Base-by-base conservation (phyloP, 148 eudicot species). In the Polygonum maritimum region DNA sequence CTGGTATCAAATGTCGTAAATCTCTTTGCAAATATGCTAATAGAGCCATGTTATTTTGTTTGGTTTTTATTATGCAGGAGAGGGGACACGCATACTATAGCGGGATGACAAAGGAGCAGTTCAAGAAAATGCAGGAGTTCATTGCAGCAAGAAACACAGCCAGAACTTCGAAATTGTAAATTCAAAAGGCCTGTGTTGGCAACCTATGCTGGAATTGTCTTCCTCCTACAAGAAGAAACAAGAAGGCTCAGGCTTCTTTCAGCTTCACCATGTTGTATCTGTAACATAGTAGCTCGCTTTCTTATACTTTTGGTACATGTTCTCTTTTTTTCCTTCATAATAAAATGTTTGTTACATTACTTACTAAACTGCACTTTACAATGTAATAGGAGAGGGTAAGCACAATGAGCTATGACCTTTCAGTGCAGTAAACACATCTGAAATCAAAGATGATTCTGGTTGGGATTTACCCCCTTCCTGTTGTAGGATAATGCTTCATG, bases 91-190 rank as follows among this genome's bases (percentile, higher is more conserved):
- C 65, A 40, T 91, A 92, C 80, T 92, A 92, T 69, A 78, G 83
- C 55, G 94, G 91, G 67, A 96, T 96, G 98, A 89, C 94, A 39
- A 86, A 89, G 81, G 97, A 89, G 82, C 92, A 95, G 86, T 95
- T 95, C 78, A 86, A 89, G 91, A 87, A 90, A 86, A 90, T 92
- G 99, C 94, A 92, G 85, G 97, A 90, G 72, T 92, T 92, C 79
- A 92, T 92, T 83, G 87, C 92, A 48, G 92, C 87, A 39, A 88
- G 98, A 51, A 74, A 80, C 69, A 49, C 86, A 5, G 86, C 83
- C 79, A 88, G 78, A 76, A 81, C 96, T 60, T 85, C 94, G 47
- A 90, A 90, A 79, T 55, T 90, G 75, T 89, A 89, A 78, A 72
- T 70, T 33, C 65, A 38, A 44, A 41, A 44, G 7, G 31, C 1